These are phyloP conservation scores for Chrysopogon serrulatus DNA, from an alignment of 176 grass and related monocot genomes.

Conservation along the genomic window DNA sequence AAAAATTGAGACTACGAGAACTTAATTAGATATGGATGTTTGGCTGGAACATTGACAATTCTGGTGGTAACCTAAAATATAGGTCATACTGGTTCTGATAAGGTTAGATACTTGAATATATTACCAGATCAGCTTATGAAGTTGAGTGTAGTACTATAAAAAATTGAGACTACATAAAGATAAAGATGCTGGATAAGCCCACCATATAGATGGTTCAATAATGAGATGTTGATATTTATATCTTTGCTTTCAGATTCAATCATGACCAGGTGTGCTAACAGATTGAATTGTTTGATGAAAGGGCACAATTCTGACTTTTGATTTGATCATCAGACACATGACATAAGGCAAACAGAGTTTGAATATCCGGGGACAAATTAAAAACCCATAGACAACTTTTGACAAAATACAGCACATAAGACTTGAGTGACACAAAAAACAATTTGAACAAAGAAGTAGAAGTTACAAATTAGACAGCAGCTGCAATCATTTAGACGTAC, in stretches of 20 bases:
- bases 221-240: not conserved
- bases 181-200: too few species aligned
- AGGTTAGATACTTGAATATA: too few species aligned
- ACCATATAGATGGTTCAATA: not conserved
- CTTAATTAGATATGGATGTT: too few species aligned
- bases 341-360: not conserved
- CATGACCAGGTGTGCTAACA: not conserved
- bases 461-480: not conserved
- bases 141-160: too few species aligned
- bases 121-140: too few species aligned
- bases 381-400: not conserved
- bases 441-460: not conserved
- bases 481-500: not conserved
- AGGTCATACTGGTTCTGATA: too few species aligned
- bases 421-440: not conserved
- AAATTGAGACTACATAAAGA: too few species aligned
- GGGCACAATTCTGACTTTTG: not conserved
- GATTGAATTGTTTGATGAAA: not conserved
- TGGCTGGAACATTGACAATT: too few species aligned
- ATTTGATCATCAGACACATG: not conserved
- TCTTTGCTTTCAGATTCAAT: not conserved
- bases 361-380: too few species aligned
- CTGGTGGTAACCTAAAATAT: too few species aligned
- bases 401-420: not conserved
- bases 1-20: too few species aligned